Evolutionary conservation across 805 yeast genomes (phyloP), one percentile per base, ranked within the genome.

Genomic region (Starmerella ratchasimensis): DNA sequence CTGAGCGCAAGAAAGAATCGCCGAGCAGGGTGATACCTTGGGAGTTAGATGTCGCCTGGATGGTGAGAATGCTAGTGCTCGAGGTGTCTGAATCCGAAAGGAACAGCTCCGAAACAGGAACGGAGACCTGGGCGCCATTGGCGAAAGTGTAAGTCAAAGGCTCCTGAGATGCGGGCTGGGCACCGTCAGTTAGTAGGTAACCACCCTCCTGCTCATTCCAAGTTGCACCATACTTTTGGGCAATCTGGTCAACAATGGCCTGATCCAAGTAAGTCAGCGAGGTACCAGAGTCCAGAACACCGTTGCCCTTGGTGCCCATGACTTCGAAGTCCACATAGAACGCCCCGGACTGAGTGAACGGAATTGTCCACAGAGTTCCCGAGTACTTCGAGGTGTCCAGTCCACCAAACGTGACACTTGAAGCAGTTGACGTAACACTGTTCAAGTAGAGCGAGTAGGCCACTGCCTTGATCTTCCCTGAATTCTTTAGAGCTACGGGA

Each of bases 321-420:
- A 46, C 46, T 14, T 33, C 19, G 37, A 46, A 42, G 33, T 44
- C 45, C 11, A 43, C 50, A 22, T 25, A 28, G 38, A 46, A 41
- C 24, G 21, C 15, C 9, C 27, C 36, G 14, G 21, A 9, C 21
- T 39, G 34, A 3, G 44, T 37, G 31, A 45, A 39, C 16, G 45
- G 42, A 13, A 46, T 36, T n/a, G 37, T 31, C 33, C 36, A 33
- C 22, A 68, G 53, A 17, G 53, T 48, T 20, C 82, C 83, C 0
- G 56, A 36, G 53, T 71, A 76, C 57, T 75, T 76, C 31, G 69
- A 60, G 39, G 67, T 70, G 53, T 78, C 86, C 21, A 78, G 68
- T 31, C 74, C 88, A 37, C 88, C 86, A 57, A 78, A 79, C 30
- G 38, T 32, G 15, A 45, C 10, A n/a, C 31, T 19, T 35, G 37